Conservation (phyloP, 73 alveolate genomes). For the Tetrahymena borealis region DNA sequence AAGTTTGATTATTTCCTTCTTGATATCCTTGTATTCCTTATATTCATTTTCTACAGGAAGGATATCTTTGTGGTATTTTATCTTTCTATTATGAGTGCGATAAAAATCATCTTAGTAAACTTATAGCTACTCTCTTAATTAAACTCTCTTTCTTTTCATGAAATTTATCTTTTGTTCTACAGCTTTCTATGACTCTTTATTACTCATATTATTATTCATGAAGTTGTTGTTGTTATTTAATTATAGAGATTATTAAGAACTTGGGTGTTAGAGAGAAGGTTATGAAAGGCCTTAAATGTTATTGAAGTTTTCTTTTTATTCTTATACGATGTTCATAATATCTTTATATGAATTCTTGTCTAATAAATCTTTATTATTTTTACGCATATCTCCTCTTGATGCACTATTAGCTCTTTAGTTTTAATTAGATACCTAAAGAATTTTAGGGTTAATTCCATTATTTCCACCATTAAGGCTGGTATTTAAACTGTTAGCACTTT, state of each 20-base stretch:
- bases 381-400: not conserved
- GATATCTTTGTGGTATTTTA: constrained; percentile 76
- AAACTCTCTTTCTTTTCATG: constrained; percentile 56
- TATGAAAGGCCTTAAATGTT: not conserved
- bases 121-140: constrained; percentile 59
- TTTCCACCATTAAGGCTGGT: not conserved
- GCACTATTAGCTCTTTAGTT: not conserved
- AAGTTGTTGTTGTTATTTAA: not conserved
- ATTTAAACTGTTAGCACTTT: not conserved
- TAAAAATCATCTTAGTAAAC: constrained; percentile 71
- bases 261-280: not conserved
- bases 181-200: constrained; percentile 21
- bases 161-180: constrained; percentile 35
- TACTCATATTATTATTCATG: not conserved
- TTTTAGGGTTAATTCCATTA: not conserved
- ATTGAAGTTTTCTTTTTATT: not conserved
- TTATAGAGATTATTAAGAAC: not conserved
- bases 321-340: not conserved
- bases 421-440: not conserved
- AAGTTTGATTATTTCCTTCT: constrained; percentile 54
- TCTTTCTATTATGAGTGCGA: constrained; percentile 68
- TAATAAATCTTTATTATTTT: not conserved
- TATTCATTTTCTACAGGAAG: constrained; percentile 77
- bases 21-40: constrained; percentile 73
- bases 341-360: not conserved